A percentile compares a stretch with the other conserved stretches of the same genome.
These are phyloP conservation scores for Amyloporia xantha DNA, from an alignment of 768 basidiomycete genomes.

Conservation along the genomic window DNA sequence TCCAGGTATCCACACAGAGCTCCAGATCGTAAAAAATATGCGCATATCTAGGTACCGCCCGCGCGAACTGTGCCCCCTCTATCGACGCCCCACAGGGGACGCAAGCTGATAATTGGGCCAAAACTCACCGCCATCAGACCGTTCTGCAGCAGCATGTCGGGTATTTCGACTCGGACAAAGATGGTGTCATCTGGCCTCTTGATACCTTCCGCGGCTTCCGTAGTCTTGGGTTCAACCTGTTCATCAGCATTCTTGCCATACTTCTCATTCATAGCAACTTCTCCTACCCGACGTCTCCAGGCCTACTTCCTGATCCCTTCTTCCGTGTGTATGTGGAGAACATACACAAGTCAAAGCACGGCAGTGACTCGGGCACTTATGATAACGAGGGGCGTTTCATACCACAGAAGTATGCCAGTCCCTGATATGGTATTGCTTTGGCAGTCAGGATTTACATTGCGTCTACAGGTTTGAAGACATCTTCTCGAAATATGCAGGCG, in stretches of 20 bases:
- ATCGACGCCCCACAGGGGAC: constrained; percentile 13
- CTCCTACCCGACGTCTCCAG: constrained; percentile 25
- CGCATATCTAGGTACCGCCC: constrained; percentile 13
- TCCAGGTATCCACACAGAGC: too few relatives aligned
- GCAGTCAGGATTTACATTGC: not conserved
- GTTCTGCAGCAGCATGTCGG: constrained; percentile 36
- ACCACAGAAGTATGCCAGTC: constrained; percentile 21
- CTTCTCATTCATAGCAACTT: constrained; percentile 30
- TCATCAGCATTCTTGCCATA: constrained; percentile 29
- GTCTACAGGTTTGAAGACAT: constrained; percentile 34
- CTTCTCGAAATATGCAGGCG: constrained; percentile 32
- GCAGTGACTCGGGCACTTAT: constrained; percentile 36
- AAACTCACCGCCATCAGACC: constrained; percentile 21
- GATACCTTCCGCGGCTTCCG: constrained; percentile 38
- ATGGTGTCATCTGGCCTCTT: constrained; percentile 38
- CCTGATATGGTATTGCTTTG: too few relatives aligned
- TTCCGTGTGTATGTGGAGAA: constrained; percentile 31
- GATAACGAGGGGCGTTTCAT: constrained; percentile 36
- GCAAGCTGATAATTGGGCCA: constrained; percentile 10
- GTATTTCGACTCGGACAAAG: constrained; percentile 35
- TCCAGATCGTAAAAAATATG: not conserved
- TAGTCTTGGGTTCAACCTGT: constrained; percentile 34
- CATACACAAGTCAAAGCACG: constrained; percentile 36
- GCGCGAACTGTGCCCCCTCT: constrained; percentile 15
- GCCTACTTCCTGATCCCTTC: constrained; percentile 36